Evolutionary conservation across 73 alveolate genomes (phyloP).

Genomic region (Paramecium sexaurelia): DNA sequence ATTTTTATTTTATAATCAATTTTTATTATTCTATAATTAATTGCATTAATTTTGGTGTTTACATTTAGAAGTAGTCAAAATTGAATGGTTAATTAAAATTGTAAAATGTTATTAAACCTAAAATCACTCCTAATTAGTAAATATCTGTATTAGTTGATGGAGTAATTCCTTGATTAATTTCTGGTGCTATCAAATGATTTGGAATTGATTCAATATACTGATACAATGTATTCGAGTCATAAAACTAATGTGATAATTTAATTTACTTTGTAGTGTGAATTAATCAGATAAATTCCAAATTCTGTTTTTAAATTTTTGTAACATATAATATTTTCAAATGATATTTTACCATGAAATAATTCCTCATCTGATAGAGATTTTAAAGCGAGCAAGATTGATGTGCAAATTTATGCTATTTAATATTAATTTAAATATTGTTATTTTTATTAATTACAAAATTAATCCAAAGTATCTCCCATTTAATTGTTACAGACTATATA

Average conservation of each 20-base stretch:
- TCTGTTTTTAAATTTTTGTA: neutral
- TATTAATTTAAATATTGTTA: neutral
- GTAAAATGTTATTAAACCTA: neutral
- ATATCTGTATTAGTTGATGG: neutral
- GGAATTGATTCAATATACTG: neutral
- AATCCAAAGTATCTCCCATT: neutral
- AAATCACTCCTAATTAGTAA: neutral
- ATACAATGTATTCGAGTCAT: neutral
- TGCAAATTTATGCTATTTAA: neutral
- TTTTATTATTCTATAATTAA: neutral
- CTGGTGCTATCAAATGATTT: neutral
- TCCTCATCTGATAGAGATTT: neutral
- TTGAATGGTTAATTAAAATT: neutral
- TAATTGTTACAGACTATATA: neutral
- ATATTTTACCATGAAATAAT: conserved; percentile 1
- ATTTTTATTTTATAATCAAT: neutral
- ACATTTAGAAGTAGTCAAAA: neutral
- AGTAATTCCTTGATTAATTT: neutral
- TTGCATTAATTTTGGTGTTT: neutral
- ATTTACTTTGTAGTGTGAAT: neutral
- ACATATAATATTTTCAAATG: neutral
- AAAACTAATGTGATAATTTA: neutral
- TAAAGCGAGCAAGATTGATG: neutral
- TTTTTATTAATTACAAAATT: neutral
- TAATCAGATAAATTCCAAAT: neutral